Evolutionary conservation across 108 stramenopile species (phyloP).

Genomic region (Discostella stelligeroides): DNA sequence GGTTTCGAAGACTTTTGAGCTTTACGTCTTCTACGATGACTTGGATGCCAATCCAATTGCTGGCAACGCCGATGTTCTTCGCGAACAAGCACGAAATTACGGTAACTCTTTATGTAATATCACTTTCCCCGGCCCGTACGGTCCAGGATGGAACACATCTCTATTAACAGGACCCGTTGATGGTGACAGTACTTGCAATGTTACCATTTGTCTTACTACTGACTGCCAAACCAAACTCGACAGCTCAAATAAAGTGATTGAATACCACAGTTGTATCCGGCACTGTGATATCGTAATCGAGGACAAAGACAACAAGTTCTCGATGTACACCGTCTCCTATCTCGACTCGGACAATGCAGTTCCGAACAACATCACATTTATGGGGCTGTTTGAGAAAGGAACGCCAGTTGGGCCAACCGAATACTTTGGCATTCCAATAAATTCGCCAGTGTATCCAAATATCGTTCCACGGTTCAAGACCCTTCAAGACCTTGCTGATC

Average conservation of each 20-base stretch:
- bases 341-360: neutral
- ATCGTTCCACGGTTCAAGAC: conserved; percentile 28
- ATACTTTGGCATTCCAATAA: conserved; percentile 24
- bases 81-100: neutral
- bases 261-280: conserved; percentile 16
- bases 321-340: conserved; percentile 14
- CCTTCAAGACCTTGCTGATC: conserved; percentile 17
- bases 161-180: neutral
- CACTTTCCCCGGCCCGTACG: neutral
- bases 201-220: neutral
- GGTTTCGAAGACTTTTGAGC: conserved; percentile 7
- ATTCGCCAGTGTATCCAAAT: conserved; percentile 8
- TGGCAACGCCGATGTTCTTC: neutral
- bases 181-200: conserved; percentile 2
- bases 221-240: neutral
- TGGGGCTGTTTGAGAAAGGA: conserved; percentile 18
- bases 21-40: conserved; percentile 16
- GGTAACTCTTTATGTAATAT: conserved; percentile 1
- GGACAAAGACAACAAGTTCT: conserved; percentile 8
- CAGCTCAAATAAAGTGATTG: conserved; percentile 7
- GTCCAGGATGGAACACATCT: neutral
- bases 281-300: conserved; percentile 20
- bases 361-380: conserved; percentile 19
- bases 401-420: neutral
- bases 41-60: conserved; percentile 14